Evolutionary conservation across 1,139 yeast genomes (phyloP).

Genomic region (Debaryomyces nepalensis): DNA sequence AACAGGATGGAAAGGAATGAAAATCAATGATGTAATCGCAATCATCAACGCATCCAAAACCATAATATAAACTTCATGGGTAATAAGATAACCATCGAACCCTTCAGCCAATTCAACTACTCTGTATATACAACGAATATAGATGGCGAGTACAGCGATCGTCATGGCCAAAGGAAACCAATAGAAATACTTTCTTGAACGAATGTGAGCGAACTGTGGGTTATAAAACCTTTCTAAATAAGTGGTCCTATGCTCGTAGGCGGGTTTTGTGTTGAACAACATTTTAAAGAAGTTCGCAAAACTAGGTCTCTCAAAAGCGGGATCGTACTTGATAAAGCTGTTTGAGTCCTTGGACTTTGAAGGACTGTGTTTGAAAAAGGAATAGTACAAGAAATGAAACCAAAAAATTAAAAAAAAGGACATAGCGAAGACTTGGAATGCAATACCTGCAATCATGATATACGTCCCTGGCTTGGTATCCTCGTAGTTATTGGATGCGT

Average conservation of each 20-base stretch:
- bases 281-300: constrained; percentile 34
- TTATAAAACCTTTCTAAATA: constrained; percentile 42
- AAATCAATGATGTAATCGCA: constrained; percentile 44
- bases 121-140: constrained; percentile 78
- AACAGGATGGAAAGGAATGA: constrained; percentile 70
- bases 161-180: constrained; percentile 58
- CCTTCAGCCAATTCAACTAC: constrained; percentile 81
- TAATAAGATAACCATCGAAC: constrained; percentile 70
- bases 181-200: constrained; percentile 45
- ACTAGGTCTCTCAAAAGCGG: constrained; percentile 31
- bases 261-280: constrained; percentile 32
- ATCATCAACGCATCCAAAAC: constrained; percentile 80
- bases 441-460: constrained; percentile 81
- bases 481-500: constrained; percentile 40
- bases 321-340: constrained; percentile 19
- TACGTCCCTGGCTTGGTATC: constrained; percentile 59
- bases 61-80: constrained; percentile 74
- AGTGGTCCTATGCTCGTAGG: constrained; percentile 25
- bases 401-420: constrained; percentile 60
- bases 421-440: constrained; percentile 80
- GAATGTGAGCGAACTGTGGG: constrained; percentile 44
- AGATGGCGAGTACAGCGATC: constrained; percentile 59
- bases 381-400: constrained; percentile 51
- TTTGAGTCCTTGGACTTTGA: not conserved
- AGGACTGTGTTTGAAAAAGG: constrained; percentile 38